A percentile compares a stretch with the other conserved stretches of the same genome.
These are phyloP conservation scores for Capsella bursapastoris DNA, from an alignment of 345 rosid genomes.

Conservation along the genomic window DNA sequence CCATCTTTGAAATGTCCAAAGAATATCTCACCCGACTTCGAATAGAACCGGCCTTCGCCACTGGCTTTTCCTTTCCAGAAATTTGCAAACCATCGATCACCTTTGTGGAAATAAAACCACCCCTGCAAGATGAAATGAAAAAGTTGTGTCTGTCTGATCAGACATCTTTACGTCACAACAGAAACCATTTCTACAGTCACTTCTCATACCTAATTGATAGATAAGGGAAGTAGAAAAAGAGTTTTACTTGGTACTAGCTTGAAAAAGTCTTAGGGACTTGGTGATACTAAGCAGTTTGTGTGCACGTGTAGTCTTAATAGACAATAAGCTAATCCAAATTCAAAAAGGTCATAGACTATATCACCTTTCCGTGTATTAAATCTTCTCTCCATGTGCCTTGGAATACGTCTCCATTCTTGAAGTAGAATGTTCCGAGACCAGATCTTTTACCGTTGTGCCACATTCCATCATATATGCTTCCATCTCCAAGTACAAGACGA, in stretches of 20 bases:
- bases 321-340: constrained; percentile 9
- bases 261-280: background rate
- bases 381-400: constrained; percentile 99
- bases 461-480: constrained; percentile 91
- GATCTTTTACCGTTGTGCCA: constrained; percentile 96
- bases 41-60: constrained; percentile 94
- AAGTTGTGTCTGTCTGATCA: constrained; percentile 1
- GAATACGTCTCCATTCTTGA: constrained; percentile 92
- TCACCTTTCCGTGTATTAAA: constrained; percentile 94
- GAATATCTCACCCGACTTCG: constrained; percentile 76
- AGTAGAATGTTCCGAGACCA: constrained; percentile 88
- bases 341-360: constrained; percentile 14
- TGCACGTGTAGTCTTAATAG: background rate
- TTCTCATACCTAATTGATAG: constrained; percentile 14
- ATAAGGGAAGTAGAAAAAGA: background rate
- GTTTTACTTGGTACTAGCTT: background rate
- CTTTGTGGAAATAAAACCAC: constrained; percentile 92
- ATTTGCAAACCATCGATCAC: constrained; percentile 94
- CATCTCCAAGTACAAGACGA: constrained; percentile 71
- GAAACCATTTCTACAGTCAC: background rate
- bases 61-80: constrained; percentile 99
- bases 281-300: constrained; percentile 6
- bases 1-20: constrained; percentile 93
- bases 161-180: constrained; percentile 1
- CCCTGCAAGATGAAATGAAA: constrained; percentile 55